Percentiles rank a stretch among this genome's conserved stretches.
Evolutionary conservation across 805 yeast genomes (phyloP).

Genomic region (Candida arabinofermentans): DNA sequence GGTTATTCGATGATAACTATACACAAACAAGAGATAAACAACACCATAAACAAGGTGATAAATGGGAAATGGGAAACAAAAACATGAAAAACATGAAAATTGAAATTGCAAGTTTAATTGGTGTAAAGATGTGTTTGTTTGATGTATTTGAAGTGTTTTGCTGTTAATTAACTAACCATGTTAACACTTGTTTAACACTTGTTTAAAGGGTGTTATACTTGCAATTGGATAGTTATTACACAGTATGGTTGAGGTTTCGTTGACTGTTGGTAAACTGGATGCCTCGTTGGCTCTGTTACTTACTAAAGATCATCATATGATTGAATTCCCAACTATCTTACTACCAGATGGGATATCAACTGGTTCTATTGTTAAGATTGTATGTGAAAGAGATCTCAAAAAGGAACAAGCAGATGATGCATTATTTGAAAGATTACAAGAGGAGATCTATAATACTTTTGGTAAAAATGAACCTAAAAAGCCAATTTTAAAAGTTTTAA

Average conservation of each 20-base stretch:
- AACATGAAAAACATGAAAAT: no score
- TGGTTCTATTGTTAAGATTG: slow-evolving; percentile 85
- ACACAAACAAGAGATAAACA: no score
- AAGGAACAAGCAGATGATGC: slow-evolving; percentile 58
- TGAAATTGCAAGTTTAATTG: background rate
- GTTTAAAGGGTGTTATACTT: no score
- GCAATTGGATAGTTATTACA: background rate
- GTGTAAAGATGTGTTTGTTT: background rate
- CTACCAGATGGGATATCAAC: slow-evolving; percentile 88
- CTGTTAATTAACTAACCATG: no score
- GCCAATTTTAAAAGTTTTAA: slow-evolving; percentile 67
- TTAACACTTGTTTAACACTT: no score
- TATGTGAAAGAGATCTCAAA: slow-evolving; percentile 70
- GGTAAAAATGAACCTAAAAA: slow-evolving; percentile 68
- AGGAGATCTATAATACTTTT: slow-evolving; percentile 64
- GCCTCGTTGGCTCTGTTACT: slow-evolving; percentile 89
- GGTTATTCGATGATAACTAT: no score
- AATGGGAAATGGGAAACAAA: background rate
- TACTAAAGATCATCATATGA: slow-evolving; percentile 85
- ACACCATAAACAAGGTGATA: background rate
- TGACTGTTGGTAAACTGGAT: slow-evolving; percentile 93
- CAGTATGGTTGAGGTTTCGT: slow-evolving; percentile 79
- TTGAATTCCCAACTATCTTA: slow-evolving; percentile 93
- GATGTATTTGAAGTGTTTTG: no score
- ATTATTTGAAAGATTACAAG: slow-evolving; percentile 64